These are phyloP conservation scores for Penicillium desertorum DNA, from an alignment of 495 filamentous ascomycete species.

Conservation along the genomic window DNA sequence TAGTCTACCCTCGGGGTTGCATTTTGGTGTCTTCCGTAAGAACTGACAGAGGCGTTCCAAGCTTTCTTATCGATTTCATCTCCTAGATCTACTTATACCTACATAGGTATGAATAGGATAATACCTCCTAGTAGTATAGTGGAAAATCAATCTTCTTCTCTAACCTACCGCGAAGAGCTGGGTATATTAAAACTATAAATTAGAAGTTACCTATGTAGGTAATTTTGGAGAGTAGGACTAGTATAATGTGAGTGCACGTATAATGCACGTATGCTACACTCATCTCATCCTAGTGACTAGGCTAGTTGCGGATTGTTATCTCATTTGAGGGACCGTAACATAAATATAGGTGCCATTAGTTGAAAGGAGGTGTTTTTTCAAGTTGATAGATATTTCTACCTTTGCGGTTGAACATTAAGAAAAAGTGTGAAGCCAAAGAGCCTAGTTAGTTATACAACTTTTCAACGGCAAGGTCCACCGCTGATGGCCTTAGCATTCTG, in stretches of 20 bases:
- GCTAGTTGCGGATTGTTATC: not conserved
- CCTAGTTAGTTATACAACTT: not conserved
- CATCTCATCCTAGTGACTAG: too few species aligned
- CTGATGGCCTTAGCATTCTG: conserved; percentile 6
- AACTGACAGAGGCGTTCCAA: not conserved
- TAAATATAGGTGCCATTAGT: not conserved
- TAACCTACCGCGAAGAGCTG: not conserved
- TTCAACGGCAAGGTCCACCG: too few species aligned
- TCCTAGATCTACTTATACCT: not conserved
- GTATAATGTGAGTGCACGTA: too few species aligned
- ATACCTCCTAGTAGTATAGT: not conserved
- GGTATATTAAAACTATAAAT: not conserved
- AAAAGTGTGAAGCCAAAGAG: not conserved
- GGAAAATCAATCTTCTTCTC: not conserved
- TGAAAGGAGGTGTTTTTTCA: not conserved
- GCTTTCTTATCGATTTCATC: not conserved
- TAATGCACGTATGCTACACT: too few species aligned
- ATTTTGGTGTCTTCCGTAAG: not conserved
- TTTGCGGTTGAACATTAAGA: not conserved
- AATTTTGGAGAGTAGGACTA: not conserved
- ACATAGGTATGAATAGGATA: not conserved
- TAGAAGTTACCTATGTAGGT: not conserved
- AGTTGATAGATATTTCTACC: not conserved
- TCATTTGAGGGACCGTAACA: not conserved
- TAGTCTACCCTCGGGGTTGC: too few species aligned